These are phyloP conservation scores for Rhodotorula taiwanensis DNA, from an alignment of 768 basidiomycete genomes.

Conservation along the genomic window DNA sequence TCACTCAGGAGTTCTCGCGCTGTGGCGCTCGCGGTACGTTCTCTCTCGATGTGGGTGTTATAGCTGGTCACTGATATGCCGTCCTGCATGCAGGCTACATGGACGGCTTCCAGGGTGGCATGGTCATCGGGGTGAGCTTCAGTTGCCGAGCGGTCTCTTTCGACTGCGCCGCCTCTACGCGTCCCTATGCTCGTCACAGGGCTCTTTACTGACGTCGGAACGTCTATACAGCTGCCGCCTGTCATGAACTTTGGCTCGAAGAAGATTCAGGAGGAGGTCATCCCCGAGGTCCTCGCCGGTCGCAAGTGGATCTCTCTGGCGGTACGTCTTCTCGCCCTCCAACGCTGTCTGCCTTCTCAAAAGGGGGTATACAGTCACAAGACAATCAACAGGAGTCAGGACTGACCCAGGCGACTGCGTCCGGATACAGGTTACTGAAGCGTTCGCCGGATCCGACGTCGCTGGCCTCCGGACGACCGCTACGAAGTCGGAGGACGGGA, in stretches of 20 bases:
- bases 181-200: no score
- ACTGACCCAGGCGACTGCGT: no score
- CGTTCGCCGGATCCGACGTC: constrained; percentile 38
- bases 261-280: constrained; percentile 35
- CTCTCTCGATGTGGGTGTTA: neutral
- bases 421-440: constrained; percentile 28
- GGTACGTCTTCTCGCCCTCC: neutral
- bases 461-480: constrained; percentile 38
- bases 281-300: constrained; percentile 34
- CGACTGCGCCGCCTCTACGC: constrained; percentile 48
- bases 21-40: constrained; percentile 26
- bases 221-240: constrained; percentile 53
- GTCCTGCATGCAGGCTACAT: constrained; percentile 52
- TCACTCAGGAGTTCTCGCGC: constrained; percentile 34
- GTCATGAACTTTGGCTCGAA: constrained; percentile 37
- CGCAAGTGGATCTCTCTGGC: constrained; percentile 36
- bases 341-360: no score
- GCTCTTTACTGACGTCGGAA: no score
- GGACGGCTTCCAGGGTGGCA: constrained; percentile 54
- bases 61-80: neutral
- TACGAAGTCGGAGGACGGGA: constrained; percentile 38
- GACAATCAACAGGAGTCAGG: no score
- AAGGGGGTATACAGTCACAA: no score
- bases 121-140: constrained; percentile 29
- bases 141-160: constrained; percentile 26